phyloP scores from a whole-genome alignment of 768 basidiomycete genomes.

The Suillus brevipes region DNA sequence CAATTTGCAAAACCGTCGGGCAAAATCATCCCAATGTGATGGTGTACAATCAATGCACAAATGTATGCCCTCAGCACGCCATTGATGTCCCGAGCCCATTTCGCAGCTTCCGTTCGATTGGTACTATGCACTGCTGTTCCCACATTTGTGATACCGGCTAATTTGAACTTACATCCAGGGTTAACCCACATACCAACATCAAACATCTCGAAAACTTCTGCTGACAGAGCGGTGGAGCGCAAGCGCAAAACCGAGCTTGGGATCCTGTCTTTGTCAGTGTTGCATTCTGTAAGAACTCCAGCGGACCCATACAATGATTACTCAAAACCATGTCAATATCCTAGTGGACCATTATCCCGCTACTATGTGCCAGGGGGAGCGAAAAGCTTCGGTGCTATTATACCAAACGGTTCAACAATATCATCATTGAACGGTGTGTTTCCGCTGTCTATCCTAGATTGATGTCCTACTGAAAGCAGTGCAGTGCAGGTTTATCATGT shows the following conservation, averaged over 20 bases:
- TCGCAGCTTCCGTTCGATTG: slow-evolving; percentile 69
- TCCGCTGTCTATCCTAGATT: too few relatives aligned
- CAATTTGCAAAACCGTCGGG: too few relatives aligned
- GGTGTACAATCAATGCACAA: slow-evolving; percentile 69
- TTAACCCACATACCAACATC: slow-evolving; percentile 51
- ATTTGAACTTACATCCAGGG: slow-evolving; percentile 38
- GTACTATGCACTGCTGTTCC: slow-evolving; percentile 34
- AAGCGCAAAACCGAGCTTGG: slow-evolving; percentile 37
- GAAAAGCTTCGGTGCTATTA: slow-evolving; percentile 31
- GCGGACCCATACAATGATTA: slow-evolving; percentile 45
- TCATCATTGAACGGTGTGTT: too few relatives aligned
- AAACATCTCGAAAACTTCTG: slow-evolving; percentile 33
- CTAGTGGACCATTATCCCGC: slow-evolving; percentile 40
- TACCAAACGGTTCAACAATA: too few relatives aligned
- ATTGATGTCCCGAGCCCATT: slow-evolving; percentile 36
- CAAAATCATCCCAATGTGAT: slow-evolving; percentile 57
- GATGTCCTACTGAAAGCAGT: slow-evolving; percentile 37
- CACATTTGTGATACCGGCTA: not conserved
- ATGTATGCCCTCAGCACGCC: slow-evolving; percentile 57
- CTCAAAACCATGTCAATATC: slow-evolving; percentile 42
- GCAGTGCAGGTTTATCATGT: slow-evolving; percentile 84
- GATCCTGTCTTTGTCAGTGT: slow-evolving; percentile 50
- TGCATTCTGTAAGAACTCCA: slow-evolving; percentile 15
- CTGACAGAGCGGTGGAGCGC: slow-evolving; percentile 35
- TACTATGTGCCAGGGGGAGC: slow-evolving; percentile 43